Base-by-base conservation (phyloP, 192 early-diverging fungal species). In the Linnemannia schmuckeri region DNA sequence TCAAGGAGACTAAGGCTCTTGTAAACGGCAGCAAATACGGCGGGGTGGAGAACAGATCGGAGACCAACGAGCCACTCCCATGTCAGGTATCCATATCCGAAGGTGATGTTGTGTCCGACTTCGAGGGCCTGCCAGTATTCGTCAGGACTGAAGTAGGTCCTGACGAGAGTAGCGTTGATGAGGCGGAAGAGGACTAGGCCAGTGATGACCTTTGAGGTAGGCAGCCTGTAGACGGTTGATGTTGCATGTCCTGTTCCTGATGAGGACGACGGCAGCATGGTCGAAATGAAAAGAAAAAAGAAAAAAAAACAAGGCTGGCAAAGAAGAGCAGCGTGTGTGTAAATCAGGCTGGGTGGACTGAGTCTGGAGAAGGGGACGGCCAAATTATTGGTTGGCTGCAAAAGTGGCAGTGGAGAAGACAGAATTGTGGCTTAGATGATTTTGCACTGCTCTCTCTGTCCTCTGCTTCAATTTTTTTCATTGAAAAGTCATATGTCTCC, bases 101-200 rank as follows among this genome's bases (percentile, higher is more conserved):
- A 98, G 3, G 95, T 93, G n/a, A 91, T 80, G 42, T 89, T 84
- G 88, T 99, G 97, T 2, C 95, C 98, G 22, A 99, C 95, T 89
- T 99, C 98, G 57, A 95, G 93, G 42, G 94, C 93, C 88, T 99
- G 98, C 97, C 98, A 99, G 90, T 96, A 98, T 88, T 99, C 98
- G 90, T 99, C 98, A 1, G 98, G 97, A 77, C 96, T 94, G 77
- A 96, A 96, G 76, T 92, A 99, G 27, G 97, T 98, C n/a, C 77
- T 57, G 41, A 93, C 90, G 22, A 92, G 63, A 42, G 91, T 74
- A 4, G 94, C 91, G 85, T 96, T 97, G 66, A 89, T 57, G 49
- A 90, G 63, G 9, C 96, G 91, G 83, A 95, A 96, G 20, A 88
- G 70, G 70, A 95, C 47, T 27, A 95, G 68, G 47, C 82, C 54